Percentiles rank a stretch among this genome's conserved stretches.
phyloP scores from a whole-genome alignment of 768 basidiomycete species.

The Hortiboletus flavorubellus region DNA sequence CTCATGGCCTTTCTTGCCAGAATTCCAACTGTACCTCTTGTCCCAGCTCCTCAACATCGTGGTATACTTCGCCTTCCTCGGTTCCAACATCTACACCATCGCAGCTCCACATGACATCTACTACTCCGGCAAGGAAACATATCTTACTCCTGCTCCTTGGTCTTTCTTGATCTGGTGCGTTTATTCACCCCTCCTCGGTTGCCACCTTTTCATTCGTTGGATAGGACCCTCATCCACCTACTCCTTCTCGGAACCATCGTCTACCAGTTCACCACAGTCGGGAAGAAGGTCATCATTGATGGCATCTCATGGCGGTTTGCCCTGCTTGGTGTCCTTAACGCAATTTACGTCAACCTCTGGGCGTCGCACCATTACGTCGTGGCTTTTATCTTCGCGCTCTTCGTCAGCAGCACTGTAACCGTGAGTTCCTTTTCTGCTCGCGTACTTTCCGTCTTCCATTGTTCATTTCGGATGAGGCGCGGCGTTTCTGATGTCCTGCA shows the following conservation, averaged over 20 bases:
- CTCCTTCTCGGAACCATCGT: slow-evolving; percentile 88
- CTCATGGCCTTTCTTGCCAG: not conserved
- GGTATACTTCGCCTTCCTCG: slow-evolving; percentile 84
- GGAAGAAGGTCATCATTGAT: slow-evolving; percentile 79
- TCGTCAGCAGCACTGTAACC: slow-evolving; percentile 74
- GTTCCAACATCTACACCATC: slow-evolving; percentile 85
- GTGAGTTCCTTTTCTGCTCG: slow-evolving; percentile 23
- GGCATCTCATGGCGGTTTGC: slow-evolving; percentile 92
- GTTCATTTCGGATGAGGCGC: slow-evolving; percentile 9
- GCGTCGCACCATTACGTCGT: slow-evolving; percentile 65
- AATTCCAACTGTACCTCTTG: not conserved
- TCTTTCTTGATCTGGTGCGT: slow-evolving; percentile 85
- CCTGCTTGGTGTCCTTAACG: slow-evolving; percentile 80
- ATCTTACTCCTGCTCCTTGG: slow-evolving; percentile 92
- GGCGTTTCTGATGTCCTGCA: slow-evolving; percentile 1
- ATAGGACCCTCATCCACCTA: slow-evolving; percentile 82
- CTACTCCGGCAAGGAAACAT: slow-evolving; percentile 77
- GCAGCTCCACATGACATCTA: slow-evolving; percentile 72
- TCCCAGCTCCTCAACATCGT: slow-evolving; percentile 71
- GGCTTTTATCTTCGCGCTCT: slow-evolving; percentile 86
- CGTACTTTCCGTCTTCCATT: slow-evolving; percentile 9
- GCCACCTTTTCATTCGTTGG: slow-evolving; percentile 14
- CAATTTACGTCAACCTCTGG: slow-evolving; percentile 89
- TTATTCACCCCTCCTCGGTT: not conserved
- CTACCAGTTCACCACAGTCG: slow-evolving; percentile 80